These are phyloP conservation scores for Moesziomyces antarcticus DNA, from an alignment of 1,284 basidiomycete genomes.

Conservation along the genomic window DNA sequence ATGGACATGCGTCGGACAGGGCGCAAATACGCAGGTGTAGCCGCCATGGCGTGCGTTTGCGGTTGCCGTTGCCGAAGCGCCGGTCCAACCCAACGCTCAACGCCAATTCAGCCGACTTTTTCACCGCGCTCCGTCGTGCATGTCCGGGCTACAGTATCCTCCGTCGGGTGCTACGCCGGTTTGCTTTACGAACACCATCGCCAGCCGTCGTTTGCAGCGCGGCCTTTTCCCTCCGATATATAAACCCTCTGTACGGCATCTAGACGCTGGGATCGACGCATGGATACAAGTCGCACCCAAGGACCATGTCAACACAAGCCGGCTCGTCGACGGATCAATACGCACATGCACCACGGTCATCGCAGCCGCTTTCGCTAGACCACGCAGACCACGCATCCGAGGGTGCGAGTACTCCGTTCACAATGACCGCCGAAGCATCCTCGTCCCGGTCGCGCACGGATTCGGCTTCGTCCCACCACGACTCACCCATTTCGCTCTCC, in stretches of 20 bases:
- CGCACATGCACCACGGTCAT: neutral
- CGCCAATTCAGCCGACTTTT: neutral
- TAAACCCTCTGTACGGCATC: too few relatives aligned
- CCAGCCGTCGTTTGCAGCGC: too few relatives aligned
- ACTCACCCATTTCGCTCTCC: conserved; percentile 15
- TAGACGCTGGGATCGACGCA: too few relatives aligned
- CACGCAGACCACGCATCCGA: neutral
- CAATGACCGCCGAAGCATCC: conserved; percentile 20
- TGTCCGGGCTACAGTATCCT: too few relatives aligned
- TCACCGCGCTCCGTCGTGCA: neutral
- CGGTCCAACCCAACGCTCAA: neutral
- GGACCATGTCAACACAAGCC: too few relatives aligned
- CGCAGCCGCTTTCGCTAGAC: neutral
- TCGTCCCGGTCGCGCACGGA: conserved; percentile 24
- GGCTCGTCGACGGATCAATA: too few relatives aligned
- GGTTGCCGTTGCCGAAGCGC: neutral
- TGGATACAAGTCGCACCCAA: too few relatives aligned
- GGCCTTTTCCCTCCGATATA: too few relatives aligned
- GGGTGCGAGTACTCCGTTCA: conserved; percentile 14
- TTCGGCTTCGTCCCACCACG: conserved; percentile 26
- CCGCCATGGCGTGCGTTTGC: neutral
- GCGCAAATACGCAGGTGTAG: neutral
- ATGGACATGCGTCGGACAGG: neutral
- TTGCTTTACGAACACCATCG: too few relatives aligned
- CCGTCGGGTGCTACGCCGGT: too few relatives aligned